Conservation (phyloP, 2,329 filamentous ascomycete genomes). For the Malbranchea zuffiana region DNA sequence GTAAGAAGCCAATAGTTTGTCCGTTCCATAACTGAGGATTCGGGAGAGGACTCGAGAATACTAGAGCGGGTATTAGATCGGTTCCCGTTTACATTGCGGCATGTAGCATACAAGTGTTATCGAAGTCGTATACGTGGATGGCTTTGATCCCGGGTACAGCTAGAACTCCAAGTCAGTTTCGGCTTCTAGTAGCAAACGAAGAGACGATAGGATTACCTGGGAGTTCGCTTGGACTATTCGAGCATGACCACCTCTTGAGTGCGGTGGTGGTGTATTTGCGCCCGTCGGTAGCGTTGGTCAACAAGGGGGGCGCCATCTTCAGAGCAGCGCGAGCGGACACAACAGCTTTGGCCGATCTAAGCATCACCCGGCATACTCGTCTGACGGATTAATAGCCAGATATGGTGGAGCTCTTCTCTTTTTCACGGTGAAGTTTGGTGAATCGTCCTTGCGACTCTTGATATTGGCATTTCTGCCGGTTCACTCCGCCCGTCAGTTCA, state of each 20-base stretch:
- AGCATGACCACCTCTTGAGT: conserved; percentile 73
- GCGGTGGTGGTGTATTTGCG: conserved; percentile 54
- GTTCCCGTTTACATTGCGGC: not conserved
- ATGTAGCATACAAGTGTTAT: conserved; percentile 78
- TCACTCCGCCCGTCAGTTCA: no score
- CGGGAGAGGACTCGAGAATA: conserved; percentile 84
- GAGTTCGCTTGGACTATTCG: conserved; percentile 50
- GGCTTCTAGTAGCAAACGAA: conserved; percentile 1
- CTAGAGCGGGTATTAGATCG: conserved; percentile 34
- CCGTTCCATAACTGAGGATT: conserved; percentile 81
- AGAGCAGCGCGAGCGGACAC: conserved; percentile 22
- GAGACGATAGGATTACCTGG: conserved; percentile 42
- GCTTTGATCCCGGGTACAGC: conserved; percentile 59
- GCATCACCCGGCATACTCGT: conserved; percentile 13
- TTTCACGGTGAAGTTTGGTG: no score
- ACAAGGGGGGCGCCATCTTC: conserved; percentile 21
- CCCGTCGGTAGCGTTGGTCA: conserved; percentile 21
- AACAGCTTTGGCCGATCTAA: conserved; percentile 29
- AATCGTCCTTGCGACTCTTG: no score
- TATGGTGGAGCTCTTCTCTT: no score
- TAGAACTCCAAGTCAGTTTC: conserved; percentile 19
- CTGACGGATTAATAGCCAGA: no score
- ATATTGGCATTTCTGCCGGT: no score
- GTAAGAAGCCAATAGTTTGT: conserved; percentile 63
- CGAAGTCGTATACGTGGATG: conserved; percentile 94